These are phyloP conservation scores for Colletotrichum sp. DNA, from an alignment of 2,329 filamentous ascomycete genomes.

Conservation along the genomic window DNA sequence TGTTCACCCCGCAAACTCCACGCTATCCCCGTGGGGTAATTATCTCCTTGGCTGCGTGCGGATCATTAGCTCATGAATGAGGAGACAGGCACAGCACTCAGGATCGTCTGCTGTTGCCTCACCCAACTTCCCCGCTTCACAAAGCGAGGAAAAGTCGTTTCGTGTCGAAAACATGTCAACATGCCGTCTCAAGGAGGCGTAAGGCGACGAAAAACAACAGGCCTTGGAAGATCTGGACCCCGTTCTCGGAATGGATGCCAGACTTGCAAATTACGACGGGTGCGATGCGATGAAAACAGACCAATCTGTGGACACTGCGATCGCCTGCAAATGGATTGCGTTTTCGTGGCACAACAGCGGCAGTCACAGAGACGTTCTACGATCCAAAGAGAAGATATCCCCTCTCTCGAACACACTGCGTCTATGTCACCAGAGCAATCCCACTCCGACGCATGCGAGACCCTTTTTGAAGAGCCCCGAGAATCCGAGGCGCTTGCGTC, in stretches of 20 bases:
- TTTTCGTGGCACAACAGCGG: background rate
- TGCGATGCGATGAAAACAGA: background rate
- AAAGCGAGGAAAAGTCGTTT: background rate
- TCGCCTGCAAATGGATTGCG: background rate
- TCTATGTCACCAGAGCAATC: background rate
- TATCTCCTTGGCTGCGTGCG: background rate
- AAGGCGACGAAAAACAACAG: background rate
- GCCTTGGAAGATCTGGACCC: background rate
- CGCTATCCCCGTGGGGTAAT: background rate
- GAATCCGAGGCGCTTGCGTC: background rate
- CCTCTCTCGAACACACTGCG: background rate
- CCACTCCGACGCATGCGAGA: background rate
- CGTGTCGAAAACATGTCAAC: background rate
- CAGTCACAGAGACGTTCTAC: background rate
- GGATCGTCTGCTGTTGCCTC: background rate
- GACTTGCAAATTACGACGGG: background rate
- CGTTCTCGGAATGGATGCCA: background rate
- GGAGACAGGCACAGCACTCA: background rate
- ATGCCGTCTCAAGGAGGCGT: background rate
- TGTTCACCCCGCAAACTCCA: background rate
- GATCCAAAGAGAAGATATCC: background rate
- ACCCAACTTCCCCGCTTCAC: background rate
- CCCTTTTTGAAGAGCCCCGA: background rate
- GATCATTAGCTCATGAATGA: background rate
- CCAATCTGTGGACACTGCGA: background rate